These are phyloP conservation scores for Marasmius tenuissimus DNA, from an alignment of 1,284 basidiomycete genomes.

Conservation along the genomic window DNA sequence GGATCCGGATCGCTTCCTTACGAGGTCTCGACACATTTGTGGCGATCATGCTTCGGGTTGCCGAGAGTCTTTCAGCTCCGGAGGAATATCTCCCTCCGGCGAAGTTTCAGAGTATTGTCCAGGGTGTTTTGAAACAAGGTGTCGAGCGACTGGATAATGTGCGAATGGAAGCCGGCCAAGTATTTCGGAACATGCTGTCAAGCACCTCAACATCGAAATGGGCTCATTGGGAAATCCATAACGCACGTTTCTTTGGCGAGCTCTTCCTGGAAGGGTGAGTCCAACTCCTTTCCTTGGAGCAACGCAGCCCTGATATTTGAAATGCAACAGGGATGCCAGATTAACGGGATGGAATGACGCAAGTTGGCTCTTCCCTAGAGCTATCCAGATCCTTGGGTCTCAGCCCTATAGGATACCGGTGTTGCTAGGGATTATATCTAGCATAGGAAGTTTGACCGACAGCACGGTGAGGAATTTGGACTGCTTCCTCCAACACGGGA, in stretches of 20 bases:
- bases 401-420: slow-evolving; percentile 60
- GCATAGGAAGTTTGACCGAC: slow-evolving; percentile 78
- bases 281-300: slow-evolving; percentile 2
- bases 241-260: slow-evolving; percentile 42
- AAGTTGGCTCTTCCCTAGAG: slow-evolving; percentile 68
- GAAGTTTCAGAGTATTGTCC: slow-evolving; percentile 59
- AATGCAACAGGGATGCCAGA: slow-evolving; percentile 30
- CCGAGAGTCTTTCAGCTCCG: slow-evolving; percentile 41
- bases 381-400: slow-evolving; percentile 68
- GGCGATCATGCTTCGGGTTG: slow-evolving; percentile 45
- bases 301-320: neutral
- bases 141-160: slow-evolving; percentile 92
- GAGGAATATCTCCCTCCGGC: slow-evolving; percentile 57
- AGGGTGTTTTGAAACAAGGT: slow-evolving; percentile 82
- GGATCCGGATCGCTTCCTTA: slow-evolving; percentile 84
- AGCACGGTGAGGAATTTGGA: slow-evolving; percentile 57
- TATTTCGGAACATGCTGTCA: slow-evolving; percentile 52
- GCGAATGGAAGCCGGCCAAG: slow-evolving; percentile 73
- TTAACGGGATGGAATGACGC: slow-evolving; percentile 65
- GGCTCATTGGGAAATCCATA: slow-evolving; percentile 51
- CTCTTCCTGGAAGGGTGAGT: slow-evolving; percentile 55
- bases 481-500: neutral
- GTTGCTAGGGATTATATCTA: slow-evolving; percentile 74
- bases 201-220: slow-evolving; percentile 34
- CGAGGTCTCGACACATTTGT: slow-evolving; percentile 56